phyloP scores from a whole-genome alignment of 1,284 basidiomycete genomes.

The Sporisorium reilianum region DNA sequence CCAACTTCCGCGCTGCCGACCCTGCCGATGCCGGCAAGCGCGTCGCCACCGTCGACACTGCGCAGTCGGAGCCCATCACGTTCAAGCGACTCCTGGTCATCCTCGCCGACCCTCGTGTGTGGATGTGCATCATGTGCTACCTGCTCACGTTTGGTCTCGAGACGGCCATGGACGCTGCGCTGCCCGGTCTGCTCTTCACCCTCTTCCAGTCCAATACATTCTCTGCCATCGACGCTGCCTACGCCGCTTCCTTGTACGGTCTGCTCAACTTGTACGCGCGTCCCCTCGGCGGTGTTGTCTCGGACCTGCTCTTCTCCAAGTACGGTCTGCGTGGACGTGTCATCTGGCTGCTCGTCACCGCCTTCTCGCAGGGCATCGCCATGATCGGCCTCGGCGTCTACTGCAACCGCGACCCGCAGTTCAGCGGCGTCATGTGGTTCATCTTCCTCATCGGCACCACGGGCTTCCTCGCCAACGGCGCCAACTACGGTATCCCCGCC shows the following conservation, averaged over 20 bases:
- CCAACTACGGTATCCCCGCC: conserved; percentile 57
- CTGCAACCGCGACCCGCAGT: conserved; percentile 68
- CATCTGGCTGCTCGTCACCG: conserved; percentile 72
- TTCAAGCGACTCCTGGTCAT: conserved; percentile 69
- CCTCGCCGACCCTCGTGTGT: conserved; percentile 73
- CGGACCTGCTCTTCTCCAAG: conserved; percentile 73
- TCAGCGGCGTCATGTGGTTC: conserved; percentile 60
- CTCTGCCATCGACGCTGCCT: conserved; percentile 73
- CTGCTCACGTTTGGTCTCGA: conserved; percentile 74
- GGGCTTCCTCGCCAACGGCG: conserved; percentile 63
- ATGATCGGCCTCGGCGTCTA: conserved; percentile 73
- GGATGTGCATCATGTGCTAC: conserved; percentile 75
- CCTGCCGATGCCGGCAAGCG: conserved; percentile 40
- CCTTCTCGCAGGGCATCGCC: conserved; percentile 73
- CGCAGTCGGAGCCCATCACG: conserved; percentile 74
- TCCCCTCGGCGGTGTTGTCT: conserved; percentile 74
- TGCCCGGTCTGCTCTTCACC: conserved; percentile 73
- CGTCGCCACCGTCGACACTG: conserved; percentile 70
- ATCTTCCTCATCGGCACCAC: conserved; percentile 58
- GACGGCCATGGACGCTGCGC: conserved; percentile 75
- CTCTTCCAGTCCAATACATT: conserved; percentile 70
- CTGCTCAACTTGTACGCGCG: conserved; percentile 75
- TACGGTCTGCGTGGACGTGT: conserved; percentile 75
- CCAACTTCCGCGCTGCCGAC: conserved; percentile 62
- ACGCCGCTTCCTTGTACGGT: conserved; percentile 72